A percentile compares a stretch with the other conserved stretches of the same genome.
Evolutionary conservation across 305 asterid species (phyloP).

Genomic region (Fraxinus velutina): DNA sequence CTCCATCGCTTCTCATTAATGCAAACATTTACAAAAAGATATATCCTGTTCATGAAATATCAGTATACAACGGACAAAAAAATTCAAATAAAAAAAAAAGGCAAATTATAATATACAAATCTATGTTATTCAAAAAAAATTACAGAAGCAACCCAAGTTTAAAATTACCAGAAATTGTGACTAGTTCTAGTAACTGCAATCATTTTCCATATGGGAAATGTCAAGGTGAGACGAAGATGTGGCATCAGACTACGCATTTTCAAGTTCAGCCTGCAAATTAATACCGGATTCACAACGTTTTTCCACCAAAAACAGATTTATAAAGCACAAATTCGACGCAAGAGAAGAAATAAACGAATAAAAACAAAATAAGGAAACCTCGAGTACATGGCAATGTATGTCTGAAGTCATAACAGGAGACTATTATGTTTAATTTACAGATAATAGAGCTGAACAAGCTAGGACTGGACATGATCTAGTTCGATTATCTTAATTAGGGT

Average conservation of each 20-base stretch:
- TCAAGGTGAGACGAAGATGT: constrained; percentile 25
- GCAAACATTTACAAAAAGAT: constrained; percentile 25
- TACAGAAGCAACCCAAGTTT: background rate
- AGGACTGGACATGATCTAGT: background rate
- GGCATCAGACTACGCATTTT: constrained; percentile 34
- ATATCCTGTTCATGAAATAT: background rate
- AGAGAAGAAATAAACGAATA: background rate
- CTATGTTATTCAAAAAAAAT: background rate
- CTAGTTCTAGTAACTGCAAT: constrained; percentile 34
- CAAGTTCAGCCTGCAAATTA: constrained; percentile 63
- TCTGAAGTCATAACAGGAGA: background rate
- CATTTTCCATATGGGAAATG: constrained; percentile 35
- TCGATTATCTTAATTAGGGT: background rate
- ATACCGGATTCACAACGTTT: background rate
- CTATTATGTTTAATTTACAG: background rate
- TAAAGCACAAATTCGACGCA: background rate
- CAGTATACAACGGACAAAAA: background rate
- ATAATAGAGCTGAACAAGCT: too few relatives aligned
- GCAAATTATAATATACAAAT: constrained; percentile 14
- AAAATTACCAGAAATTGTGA: constrained; percentile 16
- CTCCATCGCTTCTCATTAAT: background rate
- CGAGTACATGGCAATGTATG: background rate
- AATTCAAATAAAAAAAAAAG: background rate
- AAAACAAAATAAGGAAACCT: background rate
- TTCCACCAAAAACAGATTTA: background rate